Percentiles rank a stretch among this genome's conserved stretches.
Evolutionary conservation across 1,284 basidiomycete genomes (phyloP).

Genomic region (Ustilago loliicola): DNA sequence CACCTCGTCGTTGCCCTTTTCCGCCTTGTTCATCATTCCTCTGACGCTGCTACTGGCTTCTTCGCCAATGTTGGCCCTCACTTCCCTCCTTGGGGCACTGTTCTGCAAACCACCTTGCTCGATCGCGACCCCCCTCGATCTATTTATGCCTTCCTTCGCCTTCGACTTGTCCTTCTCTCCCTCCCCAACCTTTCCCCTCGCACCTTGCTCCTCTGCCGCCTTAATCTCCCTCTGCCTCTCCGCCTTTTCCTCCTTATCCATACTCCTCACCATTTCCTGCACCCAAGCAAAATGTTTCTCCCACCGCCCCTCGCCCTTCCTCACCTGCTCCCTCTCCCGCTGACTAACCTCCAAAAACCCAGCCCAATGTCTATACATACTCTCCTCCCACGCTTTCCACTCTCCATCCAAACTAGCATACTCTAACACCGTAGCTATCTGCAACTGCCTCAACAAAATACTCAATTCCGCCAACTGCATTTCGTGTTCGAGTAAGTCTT

Average conservation of each 20-base stretch:
- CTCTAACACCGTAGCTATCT: slow-evolving; percentile 16
- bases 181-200: background rate
- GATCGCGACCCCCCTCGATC: background rate
- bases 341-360: slow-evolving; percentile 13
- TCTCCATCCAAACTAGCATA: slow-evolving; percentile 11
- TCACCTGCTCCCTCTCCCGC: background rate
- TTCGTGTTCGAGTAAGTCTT: slow-evolving; percentile 8
- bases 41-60: background rate
- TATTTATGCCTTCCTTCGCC: background rate
- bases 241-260: background rate
- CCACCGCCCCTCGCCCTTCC: background rate
- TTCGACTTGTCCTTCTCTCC: background rate
- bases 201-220: background rate
- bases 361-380: slow-evolving; percentile 10
- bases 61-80: background rate
- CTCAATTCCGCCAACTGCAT: slow-evolving; percentile 19
- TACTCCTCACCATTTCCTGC: background rate
- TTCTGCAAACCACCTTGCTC: background rate
- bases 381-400: slow-evolving; percentile 20
- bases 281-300: background rate
- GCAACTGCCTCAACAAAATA: slow-evolving; percentile 7
- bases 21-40: background rate
- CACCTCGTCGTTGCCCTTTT: background rate
- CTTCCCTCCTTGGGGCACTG: background rate
- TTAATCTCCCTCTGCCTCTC: background rate